Conservation (phyloP, 1,284 basidiomycete genomes). For the Entoloma clypeatum region DNA sequence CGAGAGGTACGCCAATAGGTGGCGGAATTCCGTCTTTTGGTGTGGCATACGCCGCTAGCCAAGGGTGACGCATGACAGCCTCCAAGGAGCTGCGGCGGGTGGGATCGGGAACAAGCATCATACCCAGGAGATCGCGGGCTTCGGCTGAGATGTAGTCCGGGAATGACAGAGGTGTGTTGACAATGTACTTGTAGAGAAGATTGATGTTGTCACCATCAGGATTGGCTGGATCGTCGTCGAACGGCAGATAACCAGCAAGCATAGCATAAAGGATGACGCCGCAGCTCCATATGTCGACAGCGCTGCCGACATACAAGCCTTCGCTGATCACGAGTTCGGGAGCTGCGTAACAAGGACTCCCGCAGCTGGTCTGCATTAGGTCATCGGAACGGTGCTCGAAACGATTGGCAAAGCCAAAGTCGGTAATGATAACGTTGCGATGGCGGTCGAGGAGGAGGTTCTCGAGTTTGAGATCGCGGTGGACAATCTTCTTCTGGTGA, state of each 20-base stretch:
- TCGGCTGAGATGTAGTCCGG: conserved; percentile 86
- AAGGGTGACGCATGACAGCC: conserved; percentile 79
- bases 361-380: conserved; percentile 98
- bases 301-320: conserved; percentile 96
- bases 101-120: conserved; percentile 93
- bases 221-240: conserved; percentile 98
- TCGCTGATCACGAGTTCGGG: conserved; percentile 99
- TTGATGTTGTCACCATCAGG: conserved; percentile 99
- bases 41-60: conserved; percentile 68
- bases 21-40: conserved; percentile 23
- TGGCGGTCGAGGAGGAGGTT: conserved; percentile 96
- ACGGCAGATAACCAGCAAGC: conserved; percentile 99
- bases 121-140: conserved; percentile 59
- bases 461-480: conserved; percentile 98
- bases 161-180: conserved; percentile 92
- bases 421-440: conserved; percentile 98
- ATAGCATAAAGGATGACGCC: conserved; percentile 99
- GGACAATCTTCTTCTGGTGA: conserved; percentile 98
- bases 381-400: conserved; percentile 92
- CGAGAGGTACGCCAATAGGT: conserved; percentile 26
- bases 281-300: conserved; percentile 99
- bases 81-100: conserved; percentile 69
- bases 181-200: conserved; percentile 98
- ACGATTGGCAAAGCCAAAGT: conserved; percentile 98
- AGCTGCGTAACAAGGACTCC: conserved; percentile 97